Evolutionary conservation across 1,284 basidiomycete species (phyloP), one percentile per base, ranked within the genome.

Genomic region (Takashimella tepidaria): DNA sequence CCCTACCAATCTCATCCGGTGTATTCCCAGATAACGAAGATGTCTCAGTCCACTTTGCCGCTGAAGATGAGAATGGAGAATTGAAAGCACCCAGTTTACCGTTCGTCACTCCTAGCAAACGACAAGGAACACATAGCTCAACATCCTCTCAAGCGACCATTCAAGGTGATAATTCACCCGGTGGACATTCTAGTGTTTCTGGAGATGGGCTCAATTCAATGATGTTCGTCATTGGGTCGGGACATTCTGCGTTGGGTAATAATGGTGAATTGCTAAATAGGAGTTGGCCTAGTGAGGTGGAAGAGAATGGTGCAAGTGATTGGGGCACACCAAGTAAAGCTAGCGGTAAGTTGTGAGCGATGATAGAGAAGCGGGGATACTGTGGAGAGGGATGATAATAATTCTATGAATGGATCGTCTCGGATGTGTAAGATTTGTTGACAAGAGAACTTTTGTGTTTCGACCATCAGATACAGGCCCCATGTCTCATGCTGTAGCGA

Each of bases 301-400:
- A 53, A 8, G 66, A 66, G n/a, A 24, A 43, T 23, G 62, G 61
- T 6, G 45, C 44, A 5, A 69, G 66, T 54, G 63, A 67, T 16
- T 70, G 68, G 68, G 68, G 68, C 4, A 70, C 68, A n/a, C 68
- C 68, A 6, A 60, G 58, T 1, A 63, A 57, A 41, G 60, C 60
- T 12, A 16, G 21, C 13, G 21, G 42, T 43, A 19, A 43, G 42
- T 43, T 10, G n/a, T 6, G 21, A 40, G 11, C n/a, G n/a, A n/a
- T n/a, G n/a, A n/a, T n/a, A n/a, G n/a, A n/a, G n/a, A n/a, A n/a
- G n/a, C n/a, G n/a, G n/a, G n/a, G n/a, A n/a, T n/a, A n/a, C n/a
- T n/a, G n/a, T 40, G 37, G 11, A 40, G 37, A 40, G 11, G 37
- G 11, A 19, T 40, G 37, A 11, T 40, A 19, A 40, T 40, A 11